Evolutionary conservation across 2,329 filamentous ascomycete genomes (phyloP).

Genomic region (Aphanocladium album): DNA sequence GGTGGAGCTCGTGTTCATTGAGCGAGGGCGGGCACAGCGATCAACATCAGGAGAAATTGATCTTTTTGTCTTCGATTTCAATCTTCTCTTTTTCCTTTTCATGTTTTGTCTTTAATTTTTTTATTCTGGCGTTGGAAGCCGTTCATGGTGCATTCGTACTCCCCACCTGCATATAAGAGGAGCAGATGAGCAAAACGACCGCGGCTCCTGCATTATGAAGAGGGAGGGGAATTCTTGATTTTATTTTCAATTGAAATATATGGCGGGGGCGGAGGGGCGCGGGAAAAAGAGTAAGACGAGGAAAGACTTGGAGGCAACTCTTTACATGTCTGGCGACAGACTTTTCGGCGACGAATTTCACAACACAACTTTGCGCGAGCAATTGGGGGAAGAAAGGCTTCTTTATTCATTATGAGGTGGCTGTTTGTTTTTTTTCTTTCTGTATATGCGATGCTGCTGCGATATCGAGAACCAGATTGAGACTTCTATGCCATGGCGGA

Average conservation of each 20-base stretch:
- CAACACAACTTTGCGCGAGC: neutral
- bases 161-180: too few species aligned
- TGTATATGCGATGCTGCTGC: constrained; percentile 13
- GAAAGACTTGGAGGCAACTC: constrained; percentile 21
- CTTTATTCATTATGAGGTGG: constrained; percentile 12
- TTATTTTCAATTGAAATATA: neutral
- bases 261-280: neutral
- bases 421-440: constrained; percentile 12
- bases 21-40: too few species aligned
- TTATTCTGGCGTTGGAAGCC: too few species aligned
- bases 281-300: neutral
- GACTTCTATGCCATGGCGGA: neutral
- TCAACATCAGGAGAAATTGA: too few species aligned
- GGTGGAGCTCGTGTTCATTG: neutral
- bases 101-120: too few species aligned
- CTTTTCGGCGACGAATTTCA: constrained; percentile 22
- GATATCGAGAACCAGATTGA: constrained; percentile 1
- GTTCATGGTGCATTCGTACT: too few species aligned
- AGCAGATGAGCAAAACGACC: too few species aligned
- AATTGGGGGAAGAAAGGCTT: neutral
- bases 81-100: neutral
- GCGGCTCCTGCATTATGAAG: neutral
- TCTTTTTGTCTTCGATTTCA: neutral
- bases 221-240: neutral
- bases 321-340: constrained; percentile 29